These are phyloP conservation scores for Microdochium bolleyi DNA, from an alignment of 2,329 filamentous ascomycete genomes.

Conservation along the genomic window DNA sequence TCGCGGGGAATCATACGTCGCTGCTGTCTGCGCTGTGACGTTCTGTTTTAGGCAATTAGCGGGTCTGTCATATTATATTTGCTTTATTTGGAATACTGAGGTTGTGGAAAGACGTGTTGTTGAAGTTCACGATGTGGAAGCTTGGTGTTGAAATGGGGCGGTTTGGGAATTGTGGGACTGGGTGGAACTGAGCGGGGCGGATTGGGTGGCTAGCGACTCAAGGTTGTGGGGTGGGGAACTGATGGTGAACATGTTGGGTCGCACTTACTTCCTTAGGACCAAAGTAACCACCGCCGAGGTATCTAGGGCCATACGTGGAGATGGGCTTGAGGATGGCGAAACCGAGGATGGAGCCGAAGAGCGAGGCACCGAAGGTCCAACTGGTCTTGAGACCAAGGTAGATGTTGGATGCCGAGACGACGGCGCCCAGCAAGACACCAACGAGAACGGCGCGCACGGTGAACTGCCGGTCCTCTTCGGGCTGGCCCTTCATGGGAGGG, in stretches of 20 bases:
- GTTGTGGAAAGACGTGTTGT: too few species aligned
- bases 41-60: constrained; percentile 20
- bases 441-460: constrained; percentile 31
- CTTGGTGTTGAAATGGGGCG: too few species aligned
- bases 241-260: too few species aligned
- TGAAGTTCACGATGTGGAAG: too few species aligned
- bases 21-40: constrained; percentile 38
- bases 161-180: too few species aligned
- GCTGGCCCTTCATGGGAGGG: neutral
- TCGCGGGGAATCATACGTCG: constrained; percentile 16
- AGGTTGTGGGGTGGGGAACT: too few species aligned
- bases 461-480: neutral
- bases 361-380: constrained; percentile 17
- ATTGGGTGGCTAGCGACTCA: too few species aligned
- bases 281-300: constrained; percentile 30
- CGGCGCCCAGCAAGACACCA: constrained; percentile 33
- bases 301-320: constrained; percentile 29
- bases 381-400: constrained; percentile 28
- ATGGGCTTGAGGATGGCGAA: constrained; percentile 37
- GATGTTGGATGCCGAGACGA: constrained; percentile 41
- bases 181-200: too few species aligned
- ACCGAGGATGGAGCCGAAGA: constrained; percentile 31
- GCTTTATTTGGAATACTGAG: too few species aligned
- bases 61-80: too few species aligned
- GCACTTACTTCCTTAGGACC: constrained; percentile 26